Evolutionary conservation across 2,329 filamentous ascomycete genomes (phyloP).

Genomic region (Stachybotrys chartarum): DNA sequence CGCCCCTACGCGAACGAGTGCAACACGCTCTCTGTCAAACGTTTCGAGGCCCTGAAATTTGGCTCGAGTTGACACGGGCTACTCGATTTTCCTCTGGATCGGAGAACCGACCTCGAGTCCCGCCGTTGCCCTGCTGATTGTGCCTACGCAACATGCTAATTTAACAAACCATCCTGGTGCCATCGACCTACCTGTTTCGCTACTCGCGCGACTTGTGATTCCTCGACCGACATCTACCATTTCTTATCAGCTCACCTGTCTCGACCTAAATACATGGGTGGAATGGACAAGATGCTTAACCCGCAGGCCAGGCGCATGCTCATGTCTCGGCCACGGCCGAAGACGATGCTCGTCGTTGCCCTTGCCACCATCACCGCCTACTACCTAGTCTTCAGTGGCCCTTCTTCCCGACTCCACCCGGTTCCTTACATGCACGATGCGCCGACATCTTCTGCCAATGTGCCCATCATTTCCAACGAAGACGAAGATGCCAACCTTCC

Average conservation of each 20-base stretch:
- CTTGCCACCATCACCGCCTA: constrained; percentile 34
- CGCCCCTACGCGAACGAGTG: constrained; percentile 1
- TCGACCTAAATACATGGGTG: constrained; percentile 8
- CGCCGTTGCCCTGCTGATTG: too few species aligned
- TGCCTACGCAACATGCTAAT: not conserved
- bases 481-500: not conserved
- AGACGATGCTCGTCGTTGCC: constrained; percentile 31
- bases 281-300: constrained; percentile 25
- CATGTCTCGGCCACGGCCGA: constrained; percentile 30
- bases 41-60: not conserved
- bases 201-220: not conserved
- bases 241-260: not conserved
- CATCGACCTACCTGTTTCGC: not conserved
- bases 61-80: not conserved
- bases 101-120: not conserved
- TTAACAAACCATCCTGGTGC: not conserved
- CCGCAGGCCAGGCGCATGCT: constrained; percentile 19
- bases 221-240: not conserved
- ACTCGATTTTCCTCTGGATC: not conserved
- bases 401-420: constrained; percentile 23
- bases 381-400: constrained; percentile 32
- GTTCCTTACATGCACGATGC: constrained; percentile 19
- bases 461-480: not conserved
- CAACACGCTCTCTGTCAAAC: not conserved
- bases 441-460: constrained; percentile 7